phyloP scores from a whole-genome alignment of 352 stramenopile genomes.

The Thraustochytrium sp. region DNA sequence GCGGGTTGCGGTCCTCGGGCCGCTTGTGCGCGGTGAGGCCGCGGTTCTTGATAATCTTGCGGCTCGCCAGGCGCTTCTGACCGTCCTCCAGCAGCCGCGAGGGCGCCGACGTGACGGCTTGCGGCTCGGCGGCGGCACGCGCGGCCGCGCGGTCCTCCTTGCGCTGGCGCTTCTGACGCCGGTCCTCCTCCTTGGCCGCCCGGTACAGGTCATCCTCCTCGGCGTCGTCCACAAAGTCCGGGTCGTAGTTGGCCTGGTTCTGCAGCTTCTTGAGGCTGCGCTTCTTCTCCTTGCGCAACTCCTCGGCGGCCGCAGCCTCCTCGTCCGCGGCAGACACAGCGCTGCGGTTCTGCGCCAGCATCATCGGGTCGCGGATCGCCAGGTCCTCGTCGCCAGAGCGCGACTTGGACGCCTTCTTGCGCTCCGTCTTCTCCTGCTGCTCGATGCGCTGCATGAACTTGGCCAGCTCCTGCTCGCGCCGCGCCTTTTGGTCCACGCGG shows the following conservation, averaged over 20 bases:
- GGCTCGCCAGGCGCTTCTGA: conserved; percentile 31
- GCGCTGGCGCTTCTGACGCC: background rate
- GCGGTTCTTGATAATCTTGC: conserved; percentile 49
- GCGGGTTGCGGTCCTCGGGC: conserved; percentile 49
- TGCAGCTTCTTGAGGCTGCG: background rate
- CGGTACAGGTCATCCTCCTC: conserved; percentile 40
- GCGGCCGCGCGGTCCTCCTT: conserved; percentile 27
- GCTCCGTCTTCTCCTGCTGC: background rate
- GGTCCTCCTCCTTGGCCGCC: background rate
- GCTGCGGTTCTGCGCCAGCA: background rate
- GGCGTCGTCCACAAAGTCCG: conserved; percentile 27
- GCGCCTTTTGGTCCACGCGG: conserved; percentile 37
- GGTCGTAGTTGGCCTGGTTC: background rate
- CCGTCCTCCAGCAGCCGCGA: background rate
- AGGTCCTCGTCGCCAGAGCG: conserved; percentile 16
- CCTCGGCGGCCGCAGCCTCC: background rate
- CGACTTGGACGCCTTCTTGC: background rate
- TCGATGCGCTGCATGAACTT: conserved; percentile 7
- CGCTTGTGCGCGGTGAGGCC: conserved; percentile 50
- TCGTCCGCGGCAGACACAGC: background rate
- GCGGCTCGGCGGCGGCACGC: no score
- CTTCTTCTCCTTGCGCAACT: background rate
- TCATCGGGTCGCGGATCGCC: conserved; percentile 22
- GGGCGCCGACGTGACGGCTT: background rate
- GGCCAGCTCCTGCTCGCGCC: conserved; percentile 30